Conservation (phyloP, 2,329 filamentous ascomycete genomes). For the Aspergillus cejpii region DNA sequence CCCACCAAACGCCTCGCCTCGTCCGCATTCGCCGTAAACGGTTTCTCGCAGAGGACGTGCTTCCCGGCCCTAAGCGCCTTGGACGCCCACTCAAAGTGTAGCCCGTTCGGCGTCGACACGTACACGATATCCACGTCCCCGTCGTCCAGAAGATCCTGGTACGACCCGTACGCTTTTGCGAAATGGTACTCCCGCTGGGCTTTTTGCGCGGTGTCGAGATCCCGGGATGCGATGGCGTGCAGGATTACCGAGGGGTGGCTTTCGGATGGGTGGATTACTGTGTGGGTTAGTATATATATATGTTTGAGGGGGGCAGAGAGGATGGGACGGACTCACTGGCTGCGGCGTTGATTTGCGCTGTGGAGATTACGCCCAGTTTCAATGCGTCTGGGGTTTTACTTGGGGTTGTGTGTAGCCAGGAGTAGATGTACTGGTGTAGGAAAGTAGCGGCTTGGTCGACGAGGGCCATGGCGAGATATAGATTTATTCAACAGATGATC, state of each 20-base stretch:
- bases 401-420: slow-evolving; percentile 17
- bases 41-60: slow-evolving; percentile 28
- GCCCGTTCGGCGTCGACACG: slow-evolving; percentile 42
- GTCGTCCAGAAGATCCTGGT: slow-evolving; percentile 18
- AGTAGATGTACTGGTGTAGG: slow-evolving; percentile 21
- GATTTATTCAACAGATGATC: no score
- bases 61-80: slow-evolving; percentile 25
- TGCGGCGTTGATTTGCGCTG: slow-evolving; percentile 21
- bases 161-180: slow-evolving; percentile 34
- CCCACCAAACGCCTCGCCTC: slow-evolving; percentile 44
- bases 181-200: slow-evolving; percentile 49
- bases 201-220: slow-evolving; percentile 41
- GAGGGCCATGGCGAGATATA: slow-evolving; percentile 17
- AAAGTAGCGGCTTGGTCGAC: slow-evolving; percentile 20
- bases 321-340: slow-evolving; percentile 4
- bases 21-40: slow-evolving; percentile 23
- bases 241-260: slow-evolving; percentile 39
- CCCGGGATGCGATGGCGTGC: slow-evolving; percentile 49
- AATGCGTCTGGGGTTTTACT: slow-evolving; percentile 19
- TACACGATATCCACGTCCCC: slow-evolving; percentile 46
- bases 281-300: background rate
- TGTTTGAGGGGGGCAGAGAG: background rate
- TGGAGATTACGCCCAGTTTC: slow-evolving; percentile 21
- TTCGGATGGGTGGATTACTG: slow-evolving; percentile 4
- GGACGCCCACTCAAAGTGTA: slow-evolving; percentile 44